phyloP scores from a whole-genome alignment of 2,329 filamentous ascomycete genomes.

The Pezicula carpinea region DNA sequence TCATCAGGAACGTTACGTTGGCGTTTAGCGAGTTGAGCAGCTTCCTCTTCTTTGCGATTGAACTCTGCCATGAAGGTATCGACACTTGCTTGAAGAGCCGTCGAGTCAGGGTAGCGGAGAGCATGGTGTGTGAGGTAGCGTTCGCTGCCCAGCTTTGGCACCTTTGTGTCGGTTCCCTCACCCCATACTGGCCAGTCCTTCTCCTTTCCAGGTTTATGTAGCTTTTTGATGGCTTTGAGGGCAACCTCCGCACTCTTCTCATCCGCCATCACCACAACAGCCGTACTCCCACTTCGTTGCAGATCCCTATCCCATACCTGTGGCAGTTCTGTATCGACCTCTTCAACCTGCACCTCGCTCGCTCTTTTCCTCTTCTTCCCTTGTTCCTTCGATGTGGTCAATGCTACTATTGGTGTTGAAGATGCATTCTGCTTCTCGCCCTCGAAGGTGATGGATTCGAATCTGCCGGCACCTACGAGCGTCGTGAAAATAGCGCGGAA shows the following conservation, averaged over 20 bases:
- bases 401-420: constrained; percentile 46
- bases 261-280: constrained; percentile 80
- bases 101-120: constrained; percentile 65
- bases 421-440: constrained; percentile 41
- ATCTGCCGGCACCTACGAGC: constrained; percentile 70
- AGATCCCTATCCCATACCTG: constrained; percentile 68
- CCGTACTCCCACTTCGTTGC: constrained; percentile 70
- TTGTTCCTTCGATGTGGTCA: constrained; percentile 26
- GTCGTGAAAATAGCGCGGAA: constrained; percentile 70
- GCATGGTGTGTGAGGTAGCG: constrained; percentile 60
- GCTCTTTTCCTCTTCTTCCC: constrained; percentile 46
- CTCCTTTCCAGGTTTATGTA: constrained; percentile 50
- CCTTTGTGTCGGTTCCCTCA: constrained; percentile 50
- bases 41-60: constrained; percentile 63
- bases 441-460: constrained; percentile 76
- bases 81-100: constrained; percentile 64
- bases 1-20: constrained; percentile 80
- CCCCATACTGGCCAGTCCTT: constrained; percentile 61
- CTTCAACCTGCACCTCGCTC: background rate
- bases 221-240: constrained; percentile 68
- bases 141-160: constrained; percentile 52
- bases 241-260: constrained; percentile 70
- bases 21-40: constrained; percentile 54
- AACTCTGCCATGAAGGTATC: constrained; percentile 87
- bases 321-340: constrained; percentile 56